A percentile compares a stretch with the other conserved stretches of the same genome.
phyloP scores from a whole-genome alignment of 345 rosid genomes.

The Corchorus olitorius region DNA sequence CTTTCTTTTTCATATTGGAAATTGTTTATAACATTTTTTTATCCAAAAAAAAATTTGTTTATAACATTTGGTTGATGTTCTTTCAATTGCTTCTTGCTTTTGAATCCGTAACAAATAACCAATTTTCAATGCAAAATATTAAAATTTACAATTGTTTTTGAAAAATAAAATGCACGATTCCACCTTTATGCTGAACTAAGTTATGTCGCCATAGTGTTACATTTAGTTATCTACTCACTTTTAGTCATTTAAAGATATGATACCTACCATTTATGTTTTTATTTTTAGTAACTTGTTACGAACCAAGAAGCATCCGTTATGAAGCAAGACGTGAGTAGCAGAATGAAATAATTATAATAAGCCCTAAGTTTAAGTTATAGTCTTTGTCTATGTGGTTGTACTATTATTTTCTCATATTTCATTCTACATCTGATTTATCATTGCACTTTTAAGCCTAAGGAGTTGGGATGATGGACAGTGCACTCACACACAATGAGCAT shows the following conservation, averaged over 20 bases:
- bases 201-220: background rate
- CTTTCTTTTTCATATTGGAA: background rate
- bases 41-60: too few species aligned
- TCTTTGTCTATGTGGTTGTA: background rate
- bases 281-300: background rate
- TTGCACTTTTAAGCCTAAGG: conserved; percentile 7
- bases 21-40: background rate
- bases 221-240: background rate
- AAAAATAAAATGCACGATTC: background rate
- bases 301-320: background rate
- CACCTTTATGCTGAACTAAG: background rate
- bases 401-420: background rate
- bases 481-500: background rate
- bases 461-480: background rate
- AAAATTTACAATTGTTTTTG: background rate
- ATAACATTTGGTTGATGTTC: background rate
- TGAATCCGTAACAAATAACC: background rate
- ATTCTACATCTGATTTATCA: background rate
- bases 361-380: background rate
- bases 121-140: background rate
- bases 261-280: background rate
- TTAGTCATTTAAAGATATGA: background rate
- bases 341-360: background rate
- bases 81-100: background rate
- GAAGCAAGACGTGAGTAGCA: background rate